These are phyloP conservation scores for Lactarius vividus DNA, from an alignment of 768 basidiomycete genomes.

Conservation along the genomic window DNA sequence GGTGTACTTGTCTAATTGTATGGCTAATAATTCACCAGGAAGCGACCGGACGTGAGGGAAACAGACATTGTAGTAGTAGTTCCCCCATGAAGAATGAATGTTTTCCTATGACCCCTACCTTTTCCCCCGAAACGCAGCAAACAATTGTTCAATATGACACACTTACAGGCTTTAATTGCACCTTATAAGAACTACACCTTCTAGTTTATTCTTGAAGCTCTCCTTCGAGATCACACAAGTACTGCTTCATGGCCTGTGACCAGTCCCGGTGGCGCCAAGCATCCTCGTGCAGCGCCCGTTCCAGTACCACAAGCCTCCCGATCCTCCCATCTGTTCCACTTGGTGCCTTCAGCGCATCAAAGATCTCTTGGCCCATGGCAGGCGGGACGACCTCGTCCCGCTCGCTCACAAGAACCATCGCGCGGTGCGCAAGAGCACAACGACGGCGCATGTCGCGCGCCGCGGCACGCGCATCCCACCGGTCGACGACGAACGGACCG, in stretches of 20 bases:
- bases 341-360: constrained; percentile 16
- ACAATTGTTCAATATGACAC: too few relatives aligned
- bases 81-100: too few relatives aligned
- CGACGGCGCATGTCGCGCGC: constrained; percentile 26
- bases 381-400: constrained; percentile 48
- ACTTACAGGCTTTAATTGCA: too few relatives aligned
- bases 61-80: too few relatives aligned
- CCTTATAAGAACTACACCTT: neutral
- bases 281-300: constrained; percentile 40
- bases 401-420: constrained; percentile 42
- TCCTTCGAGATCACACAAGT: constrained; percentile 24
- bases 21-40: neutral
- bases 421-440: constrained; percentile 27
- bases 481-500: constrained; percentile 42
- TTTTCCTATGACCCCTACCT: too few relatives aligned
- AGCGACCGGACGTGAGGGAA: too few relatives aligned
- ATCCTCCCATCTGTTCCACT: neutral
- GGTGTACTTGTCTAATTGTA: neutral
- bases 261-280: constrained; percentile 37
- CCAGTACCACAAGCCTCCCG: constrained; percentile 32
- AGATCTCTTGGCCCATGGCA: constrained; percentile 38
- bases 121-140: too few relatives aligned
- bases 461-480: constrained; percentile 44
- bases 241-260: constrained; percentile 32
- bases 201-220: neutral